Percentiles rank a stretch among this genome's conserved stretches.
Evolutionary conservation across 805 yeast genomes (phyloP).

Genomic region (Lipomyces orientalis): DNA sequence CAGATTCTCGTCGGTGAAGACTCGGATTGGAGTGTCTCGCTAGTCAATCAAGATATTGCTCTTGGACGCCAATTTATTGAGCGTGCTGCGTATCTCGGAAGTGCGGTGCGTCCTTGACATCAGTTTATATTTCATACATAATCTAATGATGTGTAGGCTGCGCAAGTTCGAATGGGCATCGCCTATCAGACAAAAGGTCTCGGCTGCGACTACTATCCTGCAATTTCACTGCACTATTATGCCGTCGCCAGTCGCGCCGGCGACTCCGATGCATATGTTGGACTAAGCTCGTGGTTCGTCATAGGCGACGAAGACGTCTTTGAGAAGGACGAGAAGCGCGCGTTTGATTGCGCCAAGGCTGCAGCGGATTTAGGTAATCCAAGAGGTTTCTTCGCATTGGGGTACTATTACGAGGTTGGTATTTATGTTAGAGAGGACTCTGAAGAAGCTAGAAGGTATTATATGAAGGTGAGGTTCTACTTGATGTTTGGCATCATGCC

Average conservation of each 20-base stretch:
- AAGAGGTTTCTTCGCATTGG: slow-evolving; percentile 72
- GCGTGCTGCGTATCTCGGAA: slow-evolving; percentile 48
- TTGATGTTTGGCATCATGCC: background rate
- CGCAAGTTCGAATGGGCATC: slow-evolving; percentile 34
- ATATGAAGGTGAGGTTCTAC: slow-evolving; percentile 6
- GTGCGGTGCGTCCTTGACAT: slow-evolving; percentile 34
- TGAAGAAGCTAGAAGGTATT: slow-evolving; percentile 13
- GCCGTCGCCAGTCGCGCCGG: slow-evolving; percentile 41
- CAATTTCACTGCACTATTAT: slow-evolving; percentile 37
- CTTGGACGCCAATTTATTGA: slow-evolving; percentile 38
- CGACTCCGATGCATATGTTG: slow-evolving; percentile 46
- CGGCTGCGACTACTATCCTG: slow-evolving; percentile 34
- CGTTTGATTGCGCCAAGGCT: slow-evolving; percentile 67
- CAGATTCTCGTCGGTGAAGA: slow-evolving; percentile 46
- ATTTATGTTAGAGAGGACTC: slow-evolving; percentile 11
- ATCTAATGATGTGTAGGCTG: slow-evolving; percentile 20
- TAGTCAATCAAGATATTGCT: slow-evolving; percentile 10
- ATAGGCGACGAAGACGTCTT: slow-evolving; percentile 67
- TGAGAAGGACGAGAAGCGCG: slow-evolving; percentile 63
- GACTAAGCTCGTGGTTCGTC: slow-evolving; percentile 63
- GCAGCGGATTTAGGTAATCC: slow-evolving; percentile 67
- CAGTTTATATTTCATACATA: background rate
- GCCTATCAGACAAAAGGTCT: slow-evolving; percentile 34
- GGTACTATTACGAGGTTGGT: slow-evolving; percentile 70
- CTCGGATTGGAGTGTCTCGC: slow-evolving; percentile 11